A percentile compares a stretch with the other conserved stretches of the same genome.
Evolutionary conservation across 257 asterid species (phyloP).

Genomic region (Coffea eugenioides): DNA sequence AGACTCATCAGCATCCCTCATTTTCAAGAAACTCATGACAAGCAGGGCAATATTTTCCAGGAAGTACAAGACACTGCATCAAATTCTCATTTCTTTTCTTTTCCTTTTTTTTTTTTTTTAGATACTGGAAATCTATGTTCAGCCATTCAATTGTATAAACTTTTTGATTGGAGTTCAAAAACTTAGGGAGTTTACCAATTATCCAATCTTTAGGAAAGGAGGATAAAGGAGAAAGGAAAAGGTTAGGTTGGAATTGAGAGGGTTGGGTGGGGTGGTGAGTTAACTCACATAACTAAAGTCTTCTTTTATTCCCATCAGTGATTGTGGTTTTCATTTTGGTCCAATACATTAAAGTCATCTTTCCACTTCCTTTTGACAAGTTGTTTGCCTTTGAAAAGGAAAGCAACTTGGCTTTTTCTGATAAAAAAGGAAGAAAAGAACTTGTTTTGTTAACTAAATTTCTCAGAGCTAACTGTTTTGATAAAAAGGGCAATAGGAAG

Average conservation of each 20-base stretch:
- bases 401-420: neutral
- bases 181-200: neutral
- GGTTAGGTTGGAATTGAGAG: neutral
- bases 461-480: neutral
- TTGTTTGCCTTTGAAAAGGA: slow-evolving; percentile 11
- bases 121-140: neutral
- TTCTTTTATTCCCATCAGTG: neutral
- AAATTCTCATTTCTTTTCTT: neutral
- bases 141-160: neutral
- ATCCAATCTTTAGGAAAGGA: neutral
- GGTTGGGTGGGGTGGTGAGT: neutral
- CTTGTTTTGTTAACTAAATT: neutral
- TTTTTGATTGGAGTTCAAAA: neutral
- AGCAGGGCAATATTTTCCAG: neutral
- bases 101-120: no score
- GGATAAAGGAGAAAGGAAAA: neutral
- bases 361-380: slow-evolving; percentile 8
- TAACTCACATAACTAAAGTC: neutral
- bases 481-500: neutral
- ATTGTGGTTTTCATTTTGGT: neutral
- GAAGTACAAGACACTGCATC: neutral
- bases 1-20: neutral
- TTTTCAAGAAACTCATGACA: neutral
- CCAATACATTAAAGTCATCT: neutral
- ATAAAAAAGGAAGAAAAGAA: neutral